Evolutionary conservation across 805 yeast genomes (phyloP).

Genomic region (Pichia insulana): DNA sequence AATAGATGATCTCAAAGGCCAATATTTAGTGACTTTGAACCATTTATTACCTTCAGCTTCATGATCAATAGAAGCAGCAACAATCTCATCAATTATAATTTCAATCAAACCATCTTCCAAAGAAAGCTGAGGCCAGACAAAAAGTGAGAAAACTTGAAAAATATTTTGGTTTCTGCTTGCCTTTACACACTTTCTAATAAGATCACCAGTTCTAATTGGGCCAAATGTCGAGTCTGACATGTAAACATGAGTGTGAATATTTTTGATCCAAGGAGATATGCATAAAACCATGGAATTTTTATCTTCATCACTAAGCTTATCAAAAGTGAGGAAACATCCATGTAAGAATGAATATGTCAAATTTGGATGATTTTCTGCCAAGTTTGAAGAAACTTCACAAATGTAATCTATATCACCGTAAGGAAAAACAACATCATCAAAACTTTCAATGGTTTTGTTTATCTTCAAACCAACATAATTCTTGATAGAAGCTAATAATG

Average conservation of each 20-base stretch:
- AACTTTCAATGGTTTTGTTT: constrained; percentile 46
- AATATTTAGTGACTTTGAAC: constrained; percentile 52
- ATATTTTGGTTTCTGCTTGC: constrained; percentile 44
- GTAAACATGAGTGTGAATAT: constrained; percentile 51
- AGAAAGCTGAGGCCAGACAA: constrained; percentile 61
- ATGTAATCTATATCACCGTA: constrained; percentile 56
- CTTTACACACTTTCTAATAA: constrained; percentile 54
- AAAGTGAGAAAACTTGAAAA: constrained; percentile 45
- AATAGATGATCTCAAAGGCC: constrained; percentile 60
- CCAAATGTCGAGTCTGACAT: constrained; percentile 49
- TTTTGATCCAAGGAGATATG: constrained; percentile 67
- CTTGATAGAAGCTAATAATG: constrained; percentile 54
- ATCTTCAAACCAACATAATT: constrained; percentile 49
- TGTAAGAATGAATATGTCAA: constrained; percentile 48
- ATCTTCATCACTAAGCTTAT: constrained; percentile 28
- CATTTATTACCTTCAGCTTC: constrained; percentile 69
- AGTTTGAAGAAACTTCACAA: constrained; percentile 42
- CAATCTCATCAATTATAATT: constrained; percentile 61
- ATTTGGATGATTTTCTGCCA: constrained; percentile 50
- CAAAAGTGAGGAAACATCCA: constrained; percentile 45
- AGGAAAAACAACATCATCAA: constrained; percentile 60
- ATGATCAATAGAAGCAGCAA: constrained; percentile 65
- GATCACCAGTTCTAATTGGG: constrained; percentile 46
- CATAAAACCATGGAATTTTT: constrained; percentile 39
- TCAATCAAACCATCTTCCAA: constrained; percentile 50